phyloP scores from a whole-genome alignment of 164 flowering plant genomes.

The Cinnamomum micranthum region DNA sequence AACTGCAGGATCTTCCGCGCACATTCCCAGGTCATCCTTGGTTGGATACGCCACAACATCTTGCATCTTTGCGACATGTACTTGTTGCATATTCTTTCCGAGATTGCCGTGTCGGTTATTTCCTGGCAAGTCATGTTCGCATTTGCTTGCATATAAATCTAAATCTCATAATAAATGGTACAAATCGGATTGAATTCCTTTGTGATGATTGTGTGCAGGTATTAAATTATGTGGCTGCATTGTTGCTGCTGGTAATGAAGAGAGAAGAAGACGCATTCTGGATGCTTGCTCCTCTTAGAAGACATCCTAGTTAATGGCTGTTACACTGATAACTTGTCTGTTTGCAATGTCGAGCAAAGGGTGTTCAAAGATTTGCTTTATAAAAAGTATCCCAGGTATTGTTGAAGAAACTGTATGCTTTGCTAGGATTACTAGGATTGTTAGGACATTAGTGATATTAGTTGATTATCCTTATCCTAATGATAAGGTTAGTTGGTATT shows the following conservation, averaged over 20 bases:
- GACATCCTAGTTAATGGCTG: conserved; percentile 88
- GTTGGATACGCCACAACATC: conserved; percentile 92
- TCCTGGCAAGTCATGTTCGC: conserved; percentile 52
- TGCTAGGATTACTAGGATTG: too few species aligned
- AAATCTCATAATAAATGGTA: not conserved
- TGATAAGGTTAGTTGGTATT: too few species aligned
- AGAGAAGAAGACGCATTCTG: conserved; percentile 97
- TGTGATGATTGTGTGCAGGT: conserved; percentile 46
- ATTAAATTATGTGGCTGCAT: conserved; percentile 89
- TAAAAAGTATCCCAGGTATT: conserved; percentile 76
- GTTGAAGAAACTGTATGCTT: too few species aligned
- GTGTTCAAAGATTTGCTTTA: conserved; percentile 82
- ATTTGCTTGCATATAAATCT: too few species aligned
- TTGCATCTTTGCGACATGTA: conserved; percentile 86
- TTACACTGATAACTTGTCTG: conserved; percentile 84
- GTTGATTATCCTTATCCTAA: not conserved
- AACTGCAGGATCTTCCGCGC: conserved; percentile 77
- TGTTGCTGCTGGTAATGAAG: conserved; percentile 92
- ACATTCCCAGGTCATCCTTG: conserved; percentile 97
- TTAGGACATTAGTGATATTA: not conserved
- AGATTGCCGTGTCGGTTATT: conserved; percentile 94
- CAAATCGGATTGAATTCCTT: not conserved
- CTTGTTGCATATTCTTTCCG: conserved; percentile 95
- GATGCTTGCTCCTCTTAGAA: conserved; percentile 96
- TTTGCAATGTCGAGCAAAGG: conserved; percentile 94